phyloP scores from a whole-genome alignment of 192 early-diverging fungal species.

The Funneliformis mosseae region DNA sequence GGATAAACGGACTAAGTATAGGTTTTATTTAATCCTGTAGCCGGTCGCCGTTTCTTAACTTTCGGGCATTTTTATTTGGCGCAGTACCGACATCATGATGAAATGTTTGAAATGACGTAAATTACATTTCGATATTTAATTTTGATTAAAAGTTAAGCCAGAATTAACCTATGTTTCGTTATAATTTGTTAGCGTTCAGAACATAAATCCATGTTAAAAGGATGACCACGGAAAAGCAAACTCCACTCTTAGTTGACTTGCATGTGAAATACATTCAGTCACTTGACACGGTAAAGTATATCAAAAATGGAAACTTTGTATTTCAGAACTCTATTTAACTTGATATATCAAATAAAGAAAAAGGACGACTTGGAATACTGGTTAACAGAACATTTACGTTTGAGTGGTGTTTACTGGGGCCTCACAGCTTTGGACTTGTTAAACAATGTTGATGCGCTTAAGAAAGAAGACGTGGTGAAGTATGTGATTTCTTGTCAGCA shows the following conservation, averaged over 20 bases:
- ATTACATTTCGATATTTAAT: too few species aligned
- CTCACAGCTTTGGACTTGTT: constrained; percentile 80
- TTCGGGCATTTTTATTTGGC: too few species aligned
- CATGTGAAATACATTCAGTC: constrained; percentile 75
- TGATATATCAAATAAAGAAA: constrained; percentile 45
- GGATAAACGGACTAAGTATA: too few species aligned
- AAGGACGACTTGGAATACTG: constrained; percentile 92
- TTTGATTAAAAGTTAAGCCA: too few species aligned
- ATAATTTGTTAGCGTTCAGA: too few species aligned
- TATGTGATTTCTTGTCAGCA: constrained; percentile 83
- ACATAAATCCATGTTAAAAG: too few species aligned
- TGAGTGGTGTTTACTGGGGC: constrained; percentile 96
- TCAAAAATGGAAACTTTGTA: neutral
- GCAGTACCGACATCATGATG: too few species aligned
- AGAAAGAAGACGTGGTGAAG: constrained; percentile 70
- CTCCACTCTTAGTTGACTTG: constrained; percentile 55
- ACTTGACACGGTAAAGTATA: constrained; percentile 55
- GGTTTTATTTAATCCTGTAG: too few species aligned
- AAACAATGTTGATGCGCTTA: constrained; percentile 62
- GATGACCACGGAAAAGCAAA: neutral
- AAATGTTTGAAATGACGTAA: too few species aligned
- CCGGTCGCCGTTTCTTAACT: too few species aligned
- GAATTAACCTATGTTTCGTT: too few species aligned
- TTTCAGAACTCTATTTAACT: neutral
- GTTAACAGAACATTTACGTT: constrained; percentile 86